Evolutionary conservation across 2,329 filamentous ascomycete species (phyloP).

Genomic region (Paraphoma chrysanthemicola): DNA sequence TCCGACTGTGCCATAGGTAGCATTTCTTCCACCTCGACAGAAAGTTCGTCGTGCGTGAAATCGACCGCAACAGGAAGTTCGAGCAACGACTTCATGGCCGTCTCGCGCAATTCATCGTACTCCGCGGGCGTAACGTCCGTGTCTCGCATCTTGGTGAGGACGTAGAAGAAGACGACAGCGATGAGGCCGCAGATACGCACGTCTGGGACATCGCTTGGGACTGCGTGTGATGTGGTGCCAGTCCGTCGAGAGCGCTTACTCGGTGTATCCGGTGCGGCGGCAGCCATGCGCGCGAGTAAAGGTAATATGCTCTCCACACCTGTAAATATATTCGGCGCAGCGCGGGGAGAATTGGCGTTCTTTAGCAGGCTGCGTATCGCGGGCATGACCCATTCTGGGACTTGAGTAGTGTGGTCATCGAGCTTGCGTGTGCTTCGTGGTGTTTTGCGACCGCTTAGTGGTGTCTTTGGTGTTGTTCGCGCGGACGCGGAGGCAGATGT

Average conservation of each 20-base stretch:
- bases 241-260: constrained; percentile 58
- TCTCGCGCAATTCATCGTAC: constrained; percentile 41
- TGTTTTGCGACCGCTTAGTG: constrained; percentile 29
- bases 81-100: constrained; percentile 59
- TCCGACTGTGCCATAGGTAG: constrained; percentile 42
- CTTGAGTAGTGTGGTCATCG: constrained; percentile 17
- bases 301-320: constrained; percentile 68
- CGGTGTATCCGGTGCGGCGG: constrained; percentile 40
- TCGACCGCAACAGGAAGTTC: constrained; percentile 60
- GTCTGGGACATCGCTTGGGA: constrained; percentile 22
- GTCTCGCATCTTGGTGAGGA: constrained; percentile 55
- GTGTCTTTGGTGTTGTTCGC: constrained; percentile 35
- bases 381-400: constrained; percentile 69
- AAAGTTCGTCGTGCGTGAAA: constrained; percentile 53
- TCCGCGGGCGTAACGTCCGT: constrained; percentile 37
- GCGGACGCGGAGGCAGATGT: constrained; percentile 27
- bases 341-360: constrained; percentile 64
- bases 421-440: constrained; percentile 25
- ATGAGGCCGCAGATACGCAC: constrained; percentile 55
- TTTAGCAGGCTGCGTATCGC: constrained; percentile 71
- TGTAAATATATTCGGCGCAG: constrained; percentile 76
- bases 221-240: constrained; percentile 21
- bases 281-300: constrained; percentile 38
- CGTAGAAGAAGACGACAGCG: constrained; percentile 67
- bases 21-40: constrained; percentile 41